A percentile compares a stretch with the other conserved stretches of the same genome.
phyloP scores from a whole-genome alignment of 306 rosid genomes.

The Cucurbita maxima region DNA sequence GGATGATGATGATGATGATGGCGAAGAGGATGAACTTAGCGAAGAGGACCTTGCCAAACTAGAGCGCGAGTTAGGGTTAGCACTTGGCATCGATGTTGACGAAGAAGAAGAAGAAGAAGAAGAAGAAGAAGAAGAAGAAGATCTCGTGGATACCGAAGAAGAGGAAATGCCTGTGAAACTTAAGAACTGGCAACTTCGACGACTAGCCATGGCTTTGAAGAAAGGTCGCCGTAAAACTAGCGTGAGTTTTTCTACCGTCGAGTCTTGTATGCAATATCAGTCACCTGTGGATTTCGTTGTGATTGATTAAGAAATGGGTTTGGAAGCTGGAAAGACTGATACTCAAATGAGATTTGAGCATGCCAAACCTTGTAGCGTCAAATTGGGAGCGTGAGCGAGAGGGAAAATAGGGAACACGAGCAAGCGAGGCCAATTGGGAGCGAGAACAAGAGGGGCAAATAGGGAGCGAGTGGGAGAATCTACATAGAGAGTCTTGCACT shows the following conservation, averaged over 20 bases:
- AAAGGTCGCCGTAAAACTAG: constrained; percentile 73
- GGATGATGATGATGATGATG: constrained; percentile 22
- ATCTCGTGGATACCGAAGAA: constrained; percentile 1
- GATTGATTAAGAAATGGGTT: neutral
- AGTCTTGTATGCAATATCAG: neutral
- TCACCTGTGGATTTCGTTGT: neutral
- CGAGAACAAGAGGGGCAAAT: neutral
- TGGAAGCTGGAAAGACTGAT: neutral
- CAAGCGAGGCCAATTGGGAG: neutral
- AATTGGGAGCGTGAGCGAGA: neutral
- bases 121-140: constrained; percentile 6
- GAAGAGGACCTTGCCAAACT: constrained; percentile 55
- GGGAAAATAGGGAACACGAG: neutral
- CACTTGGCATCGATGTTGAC: constrained; percentile 27
- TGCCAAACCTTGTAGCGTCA: neutral
- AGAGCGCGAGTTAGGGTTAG: constrained; percentile 45
- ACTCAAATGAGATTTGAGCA: neutral
- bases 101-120: constrained; percentile 8
- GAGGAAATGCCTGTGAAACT: constrained; percentile 33
- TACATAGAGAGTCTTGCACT: too few species aligned
- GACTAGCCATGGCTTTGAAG: constrained; percentile 67
- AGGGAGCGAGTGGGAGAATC: neutral
- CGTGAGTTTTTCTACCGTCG: constrained; percentile 20
- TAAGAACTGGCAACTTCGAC: constrained; percentile 66
- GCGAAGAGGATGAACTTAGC: constrained; percentile 29